Conservation (phyloP, 129 eudicot species). For the Centella asiatica region DNA sequence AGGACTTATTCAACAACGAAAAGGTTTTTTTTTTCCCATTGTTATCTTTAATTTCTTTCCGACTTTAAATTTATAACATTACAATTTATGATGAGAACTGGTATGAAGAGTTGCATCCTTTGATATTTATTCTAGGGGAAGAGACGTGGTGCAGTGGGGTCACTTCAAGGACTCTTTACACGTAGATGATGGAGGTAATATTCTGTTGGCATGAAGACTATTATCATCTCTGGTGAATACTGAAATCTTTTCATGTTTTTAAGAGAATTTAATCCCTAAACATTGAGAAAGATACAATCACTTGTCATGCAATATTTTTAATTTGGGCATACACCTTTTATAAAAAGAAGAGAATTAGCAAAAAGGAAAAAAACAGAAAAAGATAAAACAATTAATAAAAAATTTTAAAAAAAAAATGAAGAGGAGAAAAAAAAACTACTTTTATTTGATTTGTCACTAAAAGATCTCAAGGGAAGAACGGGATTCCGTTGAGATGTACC, state of each 20-base stretch:
- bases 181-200: slow-evolving; percentile 30
- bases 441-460: background rate
- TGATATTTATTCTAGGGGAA: slow-evolving; percentile 41
- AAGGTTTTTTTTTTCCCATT: slow-evolving; percentile 7
- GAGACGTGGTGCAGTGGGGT: slow-evolving; percentile 47
- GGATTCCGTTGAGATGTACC: background rate
- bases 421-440: background rate
- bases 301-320: background rate
- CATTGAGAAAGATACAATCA: background rate
- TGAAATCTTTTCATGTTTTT: too few species aligned
- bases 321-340: background rate
- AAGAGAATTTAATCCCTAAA: too few species aligned
- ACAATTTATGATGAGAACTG: background rate
- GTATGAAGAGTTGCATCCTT: slow-evolving; percentile 1
- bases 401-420: background rate
- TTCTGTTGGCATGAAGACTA: background rate
- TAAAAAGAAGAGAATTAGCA: too few species aligned
- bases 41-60: too few species aligned
- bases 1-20: slow-evolving; percentile 64
- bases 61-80: background rate
- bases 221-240: too few species aligned
- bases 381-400: too few species aligned
- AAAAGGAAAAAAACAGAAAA: too few species aligned
- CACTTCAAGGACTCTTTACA: slow-evolving; percentile 46
- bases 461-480: background rate